Evolutionary conservation across 176 grass and related monocot genomes (phyloP).

Genomic region (Oryza punctata): DNA sequence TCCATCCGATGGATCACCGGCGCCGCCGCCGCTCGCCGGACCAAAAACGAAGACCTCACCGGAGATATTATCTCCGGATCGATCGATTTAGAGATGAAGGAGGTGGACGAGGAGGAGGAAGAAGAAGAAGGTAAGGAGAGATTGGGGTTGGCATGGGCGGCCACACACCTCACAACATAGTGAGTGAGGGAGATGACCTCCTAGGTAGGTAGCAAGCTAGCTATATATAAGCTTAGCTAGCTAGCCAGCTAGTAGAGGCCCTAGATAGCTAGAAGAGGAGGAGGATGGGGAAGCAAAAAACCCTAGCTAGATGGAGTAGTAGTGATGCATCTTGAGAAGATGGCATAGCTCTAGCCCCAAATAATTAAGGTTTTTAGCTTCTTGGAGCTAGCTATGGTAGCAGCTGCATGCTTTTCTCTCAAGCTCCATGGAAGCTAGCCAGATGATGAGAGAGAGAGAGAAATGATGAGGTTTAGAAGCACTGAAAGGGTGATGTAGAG

Average conservation of each 20-base stretch:
- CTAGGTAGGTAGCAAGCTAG: constrained; percentile 22
- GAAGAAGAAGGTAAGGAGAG: background rate
- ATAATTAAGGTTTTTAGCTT: background rate
- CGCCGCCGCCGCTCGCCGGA: background rate
- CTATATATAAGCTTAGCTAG: constrained; percentile 41
- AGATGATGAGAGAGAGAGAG: constrained; percentile 1
- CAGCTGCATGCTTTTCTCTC: background rate
- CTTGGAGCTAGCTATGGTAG: background rate
- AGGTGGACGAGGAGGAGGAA: background rate
- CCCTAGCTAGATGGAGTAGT: constrained; percentile 30
- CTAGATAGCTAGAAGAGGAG: background rate
- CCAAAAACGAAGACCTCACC: background rate
- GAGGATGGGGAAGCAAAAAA: constrained; percentile 21
- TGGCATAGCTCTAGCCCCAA: background rate
- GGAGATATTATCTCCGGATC: background rate
- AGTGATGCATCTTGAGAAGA: constrained; percentile 21
- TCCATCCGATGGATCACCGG: background rate
- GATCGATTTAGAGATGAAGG: background rate
- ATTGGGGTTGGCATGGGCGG: background rate
- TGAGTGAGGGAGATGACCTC: background rate
- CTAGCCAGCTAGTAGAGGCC: background rate
- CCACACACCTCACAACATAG: no score
- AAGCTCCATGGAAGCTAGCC: constrained; percentile 30
- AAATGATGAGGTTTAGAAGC: constrained; percentile 32
- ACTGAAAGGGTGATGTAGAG: background rate